A percentile compares a stretch with the other conserved stretches of the same genome.
Evolutionary conservation across 192 early-diverging fungal genomes (phyloP).

Genomic region (Backusella psychrophila): DNA sequence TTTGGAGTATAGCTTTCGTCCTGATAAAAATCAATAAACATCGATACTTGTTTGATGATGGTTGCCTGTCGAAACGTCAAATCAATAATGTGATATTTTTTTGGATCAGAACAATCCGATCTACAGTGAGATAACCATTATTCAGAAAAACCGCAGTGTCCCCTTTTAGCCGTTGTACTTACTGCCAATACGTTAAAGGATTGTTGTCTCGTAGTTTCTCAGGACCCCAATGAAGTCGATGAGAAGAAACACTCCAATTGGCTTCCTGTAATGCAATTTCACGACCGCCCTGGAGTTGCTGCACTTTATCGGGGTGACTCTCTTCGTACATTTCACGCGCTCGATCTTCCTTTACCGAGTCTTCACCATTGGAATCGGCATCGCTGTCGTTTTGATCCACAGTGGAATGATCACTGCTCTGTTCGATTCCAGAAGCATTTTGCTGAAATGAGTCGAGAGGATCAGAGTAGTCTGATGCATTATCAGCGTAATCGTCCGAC

Average conservation of each 20-base stretch:
- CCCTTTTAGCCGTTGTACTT: background rate
- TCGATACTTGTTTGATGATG: constrained; percentile 55
- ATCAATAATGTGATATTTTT: constrained; percentile 73
- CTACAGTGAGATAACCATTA: constrained; percentile 2
- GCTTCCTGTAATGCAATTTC: constrained; percentile 62
- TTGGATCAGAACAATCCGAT: constrained; percentile 62
- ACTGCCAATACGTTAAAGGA: constrained; percentile 83
- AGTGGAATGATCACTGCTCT: background rate
- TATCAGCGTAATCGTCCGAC: background rate
- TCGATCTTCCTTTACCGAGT: background rate
- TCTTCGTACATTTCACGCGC: constrained; percentile 21
- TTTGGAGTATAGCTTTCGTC: constrained; percentile 86
- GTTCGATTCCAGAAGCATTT: background rate
- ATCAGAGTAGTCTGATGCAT: background rate
- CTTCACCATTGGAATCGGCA: background rate
- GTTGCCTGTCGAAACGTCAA: constrained; percentile 67
- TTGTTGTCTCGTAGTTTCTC: constrained; percentile 64
- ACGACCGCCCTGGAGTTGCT: constrained; percentile 37
- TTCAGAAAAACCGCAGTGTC: background rate
- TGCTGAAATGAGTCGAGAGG: background rate
- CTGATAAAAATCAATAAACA: constrained; percentile 69
- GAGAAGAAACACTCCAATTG: constrained; percentile 67
- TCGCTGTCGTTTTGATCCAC: background rate
- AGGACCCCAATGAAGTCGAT: constrained; percentile 59
- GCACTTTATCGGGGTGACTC: constrained; percentile 16